These are phyloP conservation scores for Irpex sp. DNA, from an alignment of 1,284 basidiomycete genomes.

Conservation along the genomic window DNA sequence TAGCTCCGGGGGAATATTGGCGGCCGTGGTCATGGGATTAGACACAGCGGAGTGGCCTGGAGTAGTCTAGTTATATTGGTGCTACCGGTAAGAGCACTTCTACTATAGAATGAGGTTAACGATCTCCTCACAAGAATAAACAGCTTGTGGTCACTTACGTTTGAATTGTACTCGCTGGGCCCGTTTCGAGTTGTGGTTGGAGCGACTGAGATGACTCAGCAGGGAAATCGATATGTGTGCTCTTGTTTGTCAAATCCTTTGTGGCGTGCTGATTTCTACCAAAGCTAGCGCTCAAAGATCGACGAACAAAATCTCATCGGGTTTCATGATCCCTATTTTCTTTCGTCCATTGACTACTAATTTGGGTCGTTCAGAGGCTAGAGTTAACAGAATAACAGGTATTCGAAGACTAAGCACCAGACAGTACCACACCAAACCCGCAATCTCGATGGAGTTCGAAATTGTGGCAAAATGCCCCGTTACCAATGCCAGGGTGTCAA, in stretches of 20 bases:
- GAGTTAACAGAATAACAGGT: background rate
- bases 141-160: no score
- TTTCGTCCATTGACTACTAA: background rate
- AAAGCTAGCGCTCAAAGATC: background rate
- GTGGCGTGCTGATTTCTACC: background rate
- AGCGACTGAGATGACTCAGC: no score
- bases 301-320: background rate
- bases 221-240: no score
- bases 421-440: background rate
- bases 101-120: no score
- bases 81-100: no score
- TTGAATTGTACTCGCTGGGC: no score
- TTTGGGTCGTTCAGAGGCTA: background rate
- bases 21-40: background rate
- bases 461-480: slow-evolving; percentile 74
- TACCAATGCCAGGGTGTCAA: slow-evolving; percentile 72
- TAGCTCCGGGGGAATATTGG: background rate
- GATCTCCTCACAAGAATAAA: no score
- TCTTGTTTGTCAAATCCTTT: background rate
- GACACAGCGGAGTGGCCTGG: no score
- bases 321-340: background rate
- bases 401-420: background rate
- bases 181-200: no score
- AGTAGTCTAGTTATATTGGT: no score
- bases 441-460: slow-evolving; percentile 67